These are phyloP conservation scores for Ustilago loliicola DNA, from an alignment of 1,284 basidiomycete species.

Conservation along the genomic window DNA sequence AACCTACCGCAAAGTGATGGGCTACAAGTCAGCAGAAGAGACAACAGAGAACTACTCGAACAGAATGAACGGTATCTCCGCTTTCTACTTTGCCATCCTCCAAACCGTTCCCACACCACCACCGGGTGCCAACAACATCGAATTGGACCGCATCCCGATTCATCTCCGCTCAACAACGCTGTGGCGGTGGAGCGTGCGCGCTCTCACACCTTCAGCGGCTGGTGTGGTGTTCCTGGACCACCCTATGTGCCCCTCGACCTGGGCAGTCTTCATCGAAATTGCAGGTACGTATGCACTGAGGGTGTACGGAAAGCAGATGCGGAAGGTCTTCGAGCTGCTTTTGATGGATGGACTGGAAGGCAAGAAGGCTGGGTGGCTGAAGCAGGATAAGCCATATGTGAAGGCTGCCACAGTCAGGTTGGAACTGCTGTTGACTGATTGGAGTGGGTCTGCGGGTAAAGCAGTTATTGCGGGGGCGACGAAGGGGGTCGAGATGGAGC, in stretches of 20 bases:
- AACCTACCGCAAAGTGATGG: conserved; percentile 79
- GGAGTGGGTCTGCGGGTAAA: conserved; percentile 35
- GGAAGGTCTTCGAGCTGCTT: conserved; percentile 59
- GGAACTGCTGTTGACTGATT: conserved; percentile 68
- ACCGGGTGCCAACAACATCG: conserved; percentile 6
- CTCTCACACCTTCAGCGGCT: conserved; percentile 54
- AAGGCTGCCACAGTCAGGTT: conserved; percentile 64
- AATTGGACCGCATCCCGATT: conserved; percentile 35
- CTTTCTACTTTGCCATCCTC: conserved; percentile 88
- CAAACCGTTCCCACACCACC: conserved; percentile 69
- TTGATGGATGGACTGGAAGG: conserved; percentile 53
- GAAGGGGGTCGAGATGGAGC: conserved; percentile 48
- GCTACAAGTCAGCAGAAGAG: conserved; percentile 75
- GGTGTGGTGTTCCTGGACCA: conserved; percentile 48
- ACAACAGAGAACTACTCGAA: conserved; percentile 78
- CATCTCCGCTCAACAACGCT: conserved; percentile 56
- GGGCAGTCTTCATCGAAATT: conserved; percentile 64
- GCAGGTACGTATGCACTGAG: conserved; percentile 47
- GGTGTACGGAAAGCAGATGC: conserved; percentile 60
- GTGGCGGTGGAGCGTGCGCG: conserved; percentile 66
- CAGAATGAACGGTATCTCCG: conserved; percentile 85
- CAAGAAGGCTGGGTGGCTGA: conserved; percentile 49
- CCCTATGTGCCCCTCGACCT: conserved; percentile 60
- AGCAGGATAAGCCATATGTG: conserved; percentile 46
- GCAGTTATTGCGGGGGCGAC: conserved; percentile 33